phyloP scores from a whole-genome alignment of 306 rosid species.

The Inga laurina region DNA sequence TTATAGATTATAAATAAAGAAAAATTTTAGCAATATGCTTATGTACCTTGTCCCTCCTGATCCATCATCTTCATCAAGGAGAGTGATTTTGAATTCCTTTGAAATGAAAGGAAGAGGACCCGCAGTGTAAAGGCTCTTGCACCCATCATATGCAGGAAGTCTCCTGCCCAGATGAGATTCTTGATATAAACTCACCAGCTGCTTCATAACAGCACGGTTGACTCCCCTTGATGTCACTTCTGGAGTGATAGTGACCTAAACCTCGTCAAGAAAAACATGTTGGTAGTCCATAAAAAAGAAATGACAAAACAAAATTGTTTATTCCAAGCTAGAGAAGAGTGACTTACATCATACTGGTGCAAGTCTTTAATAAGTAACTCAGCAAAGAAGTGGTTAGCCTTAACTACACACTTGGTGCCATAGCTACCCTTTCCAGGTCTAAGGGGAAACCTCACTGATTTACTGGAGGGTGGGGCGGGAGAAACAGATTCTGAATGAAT shows the following conservation, averaged over 20 bases:
- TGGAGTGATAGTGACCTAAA: slow-evolving; percentile 68
- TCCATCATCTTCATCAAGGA: slow-evolving; percentile 70
- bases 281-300: neutral
- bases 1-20: neutral
- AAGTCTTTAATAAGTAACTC: slow-evolving; percentile 86
- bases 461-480: slow-evolving; percentile 62
- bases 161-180: slow-evolving; percentile 65
- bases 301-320: neutral
- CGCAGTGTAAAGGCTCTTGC: slow-evolving; percentile 76
- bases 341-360: slow-evolving; percentile 94
- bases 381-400: slow-evolving; percentile 92
- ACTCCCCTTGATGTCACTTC: slow-evolving; percentile 66
- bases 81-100: slow-evolving; percentile 61
- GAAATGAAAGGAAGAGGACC: slow-evolving; percentile 68
- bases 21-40: neutral
- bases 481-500: slow-evolving; percentile 51
- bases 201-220: slow-evolving; percentile 69
- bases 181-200: slow-evolving; percentile 51
- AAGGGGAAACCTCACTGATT: slow-evolving; percentile 87
- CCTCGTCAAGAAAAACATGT: neutral
- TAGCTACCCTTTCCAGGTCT: slow-evolving; percentile 88
- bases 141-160: slow-evolving; percentile 78
- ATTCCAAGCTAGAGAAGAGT: neutral
- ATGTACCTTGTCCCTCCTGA: slow-evolving; percentile 53
- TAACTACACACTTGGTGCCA: slow-evolving; percentile 70